Percentiles rank a stretch among this genome's conserved stretches.
Evolutionary conservation across 75 land plant species (phyloP).

Genomic region (Pinus taeda): DNA sequence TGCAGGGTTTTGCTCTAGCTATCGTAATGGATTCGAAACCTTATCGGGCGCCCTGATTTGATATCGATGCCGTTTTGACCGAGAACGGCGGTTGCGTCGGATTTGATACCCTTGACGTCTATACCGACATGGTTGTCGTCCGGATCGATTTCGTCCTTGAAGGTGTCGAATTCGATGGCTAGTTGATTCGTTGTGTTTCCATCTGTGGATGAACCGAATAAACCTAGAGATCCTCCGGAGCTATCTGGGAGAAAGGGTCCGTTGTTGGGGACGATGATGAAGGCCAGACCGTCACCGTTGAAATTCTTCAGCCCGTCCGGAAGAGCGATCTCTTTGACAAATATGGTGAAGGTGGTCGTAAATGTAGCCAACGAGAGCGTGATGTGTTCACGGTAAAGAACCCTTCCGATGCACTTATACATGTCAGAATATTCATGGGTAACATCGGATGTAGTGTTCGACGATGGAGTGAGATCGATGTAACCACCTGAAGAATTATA

Average conservation of each 20-base stretch:
- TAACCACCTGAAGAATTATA: too few relatives aligned
- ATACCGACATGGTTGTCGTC: slow-evolving; percentile 25
- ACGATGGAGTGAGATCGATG: too few relatives aligned
- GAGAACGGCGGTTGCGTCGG: neutral
- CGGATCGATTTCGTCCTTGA: neutral
- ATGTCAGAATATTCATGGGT: too few relatives aligned
- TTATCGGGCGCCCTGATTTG: neutral
- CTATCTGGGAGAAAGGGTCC: neutral
- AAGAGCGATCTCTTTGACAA: neutral
- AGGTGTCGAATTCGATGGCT: too few relatives aligned
- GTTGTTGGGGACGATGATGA: neutral
- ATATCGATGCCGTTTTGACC: neutral
- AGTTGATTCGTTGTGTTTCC: neutral
- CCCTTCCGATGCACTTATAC: too few relatives aligned
- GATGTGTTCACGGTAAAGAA: neutral
- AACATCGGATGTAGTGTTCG: too few relatives aligned
- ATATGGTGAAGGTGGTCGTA: neutral
- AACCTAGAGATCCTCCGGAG: neutral
- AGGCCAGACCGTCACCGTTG: too few relatives aligned
- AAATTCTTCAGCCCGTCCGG: too few relatives aligned
- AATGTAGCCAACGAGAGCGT: neutral
- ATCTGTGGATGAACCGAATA: neutral
- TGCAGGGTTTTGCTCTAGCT: neutral
- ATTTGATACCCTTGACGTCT: slow-evolving; percentile 11
- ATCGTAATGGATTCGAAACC: neutral